phyloP scores from a whole-genome alignment of 2,329 filamentous ascomycete genomes.

The Chaetomium globosum region DNA sequence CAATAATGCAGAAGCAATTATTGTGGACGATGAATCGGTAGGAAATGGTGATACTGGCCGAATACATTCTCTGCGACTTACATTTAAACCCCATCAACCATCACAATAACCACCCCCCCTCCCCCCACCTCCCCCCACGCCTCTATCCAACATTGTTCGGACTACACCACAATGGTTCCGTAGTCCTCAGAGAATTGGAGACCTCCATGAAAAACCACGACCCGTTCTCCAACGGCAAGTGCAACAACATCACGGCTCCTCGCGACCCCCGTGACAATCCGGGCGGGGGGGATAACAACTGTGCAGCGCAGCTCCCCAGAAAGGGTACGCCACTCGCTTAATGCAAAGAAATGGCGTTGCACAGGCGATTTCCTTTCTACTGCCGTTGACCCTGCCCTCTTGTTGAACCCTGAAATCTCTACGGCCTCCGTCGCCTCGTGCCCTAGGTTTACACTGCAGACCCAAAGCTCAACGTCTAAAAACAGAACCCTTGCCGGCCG shows the following conservation, averaged over 20 bases:
- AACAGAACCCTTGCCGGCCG: slow-evolving; percentile 33
- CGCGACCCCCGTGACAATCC: not conserved
- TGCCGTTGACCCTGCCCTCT: not conserved
- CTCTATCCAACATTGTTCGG: no score
- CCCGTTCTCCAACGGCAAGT: slow-evolving; percentile 9
- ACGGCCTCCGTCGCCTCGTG: not conserved
- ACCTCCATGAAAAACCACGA: slow-evolving; percentile 23
- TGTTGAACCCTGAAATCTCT: not conserved
- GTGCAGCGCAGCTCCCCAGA: not conserved
- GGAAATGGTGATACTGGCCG: no score
- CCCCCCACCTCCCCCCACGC: no score
- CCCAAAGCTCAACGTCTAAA: slow-evolving; percentile 37
- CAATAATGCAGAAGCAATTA: no score
- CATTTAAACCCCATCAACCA: no score
- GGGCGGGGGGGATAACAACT: not conserved
- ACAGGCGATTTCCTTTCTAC: not conserved
- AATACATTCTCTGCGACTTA: no score
- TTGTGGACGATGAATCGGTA: no score
- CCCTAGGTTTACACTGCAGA: slow-evolving; percentile 37
- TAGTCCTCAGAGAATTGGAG: slow-evolving; percentile 11
- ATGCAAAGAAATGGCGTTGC: slow-evolving; percentile 33
- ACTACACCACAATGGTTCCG: no score
- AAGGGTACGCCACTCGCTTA: slow-evolving; percentile 30
- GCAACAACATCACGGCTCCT: slow-evolving; percentile 17
- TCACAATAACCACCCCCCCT: no score